phyloP scores from a whole-genome alignment of 805 yeast genomes.

The Grigorovia humatica region DNA sequence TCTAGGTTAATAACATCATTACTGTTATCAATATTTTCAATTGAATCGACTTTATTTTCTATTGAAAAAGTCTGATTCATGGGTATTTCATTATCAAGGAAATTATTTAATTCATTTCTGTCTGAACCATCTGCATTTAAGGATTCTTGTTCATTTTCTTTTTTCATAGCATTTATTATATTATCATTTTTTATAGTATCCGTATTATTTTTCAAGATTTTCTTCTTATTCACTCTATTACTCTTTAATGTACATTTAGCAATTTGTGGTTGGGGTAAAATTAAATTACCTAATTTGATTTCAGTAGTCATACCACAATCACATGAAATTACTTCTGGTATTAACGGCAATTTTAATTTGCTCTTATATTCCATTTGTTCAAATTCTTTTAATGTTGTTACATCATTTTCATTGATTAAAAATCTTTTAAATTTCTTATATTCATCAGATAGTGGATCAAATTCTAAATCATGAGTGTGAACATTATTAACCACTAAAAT shows the following conservation, averaged over 20 bases:
- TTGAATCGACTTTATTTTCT: not conserved
- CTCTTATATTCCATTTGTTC: constrained; percentile 27
- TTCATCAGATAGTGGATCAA: constrained; percentile 25
- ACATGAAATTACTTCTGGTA: constrained; percentile 23
- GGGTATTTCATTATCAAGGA: not conserved
- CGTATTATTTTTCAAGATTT: not conserved
- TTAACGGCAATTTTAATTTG: constrained; percentile 23
- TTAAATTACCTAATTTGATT: constrained; percentile 23
- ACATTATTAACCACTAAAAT: constrained; percentile 48
- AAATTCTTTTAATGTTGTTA: constrained; percentile 23
- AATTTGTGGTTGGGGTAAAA: constrained; percentile 18
- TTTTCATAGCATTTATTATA: not conserved
- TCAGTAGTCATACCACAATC: constrained; percentile 30
- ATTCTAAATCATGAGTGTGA: constrained; percentile 43
- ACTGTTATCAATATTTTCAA: not conserved
- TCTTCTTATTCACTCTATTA: constrained; percentile 4
- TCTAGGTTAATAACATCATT: constrained; percentile 9
- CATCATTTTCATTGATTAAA: constrained; percentile 18
- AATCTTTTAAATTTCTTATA: constrained; percentile 24
- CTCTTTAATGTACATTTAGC: constrained; percentile 1
- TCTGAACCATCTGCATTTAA: not conserved
- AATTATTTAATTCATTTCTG: too few relatives aligned
- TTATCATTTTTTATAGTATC: not conserved
- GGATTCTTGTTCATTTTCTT: not conserved
- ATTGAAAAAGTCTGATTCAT: not conserved